Conservation (phyloP, 176 grass and related monocot species). For the Triticum urartu region DNA sequence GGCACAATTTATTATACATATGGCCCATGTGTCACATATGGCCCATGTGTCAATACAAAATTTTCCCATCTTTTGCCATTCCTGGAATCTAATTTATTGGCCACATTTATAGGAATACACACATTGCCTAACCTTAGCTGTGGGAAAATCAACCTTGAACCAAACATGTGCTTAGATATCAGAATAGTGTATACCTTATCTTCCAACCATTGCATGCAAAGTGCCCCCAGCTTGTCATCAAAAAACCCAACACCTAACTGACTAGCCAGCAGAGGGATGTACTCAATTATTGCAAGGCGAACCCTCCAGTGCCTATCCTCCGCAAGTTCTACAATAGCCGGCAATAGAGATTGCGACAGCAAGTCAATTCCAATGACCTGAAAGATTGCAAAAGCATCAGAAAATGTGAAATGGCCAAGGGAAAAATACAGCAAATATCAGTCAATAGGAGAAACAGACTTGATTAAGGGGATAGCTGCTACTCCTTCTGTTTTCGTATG, state of each 20-base stretch:
- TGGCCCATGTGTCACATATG: neutral
- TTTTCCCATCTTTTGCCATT: neutral
- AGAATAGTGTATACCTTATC: conserved; percentile 70
- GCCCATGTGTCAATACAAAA: neutral
- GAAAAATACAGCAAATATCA: neutral
- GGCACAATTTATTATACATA: neutral
- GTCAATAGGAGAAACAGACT: neutral
- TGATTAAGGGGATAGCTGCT: neutral
- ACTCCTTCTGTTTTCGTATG: neutral
- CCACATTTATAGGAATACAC: neutral
- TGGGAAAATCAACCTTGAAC: neutral
- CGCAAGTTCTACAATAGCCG: conserved; percentile 92
- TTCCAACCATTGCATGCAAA: conserved; percentile 99
- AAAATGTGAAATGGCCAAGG: neutral
- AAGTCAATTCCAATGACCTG: conserved; percentile 97
- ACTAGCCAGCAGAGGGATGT: conserved; percentile 87
- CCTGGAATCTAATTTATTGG: neutral
- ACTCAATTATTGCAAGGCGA: conserved; percentile 95
- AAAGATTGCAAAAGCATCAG: conserved; percentile 9
- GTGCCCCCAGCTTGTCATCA: conserved; percentile 85
- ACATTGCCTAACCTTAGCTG: neutral
- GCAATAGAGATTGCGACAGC: conserved; percentile 86
- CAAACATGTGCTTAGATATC: neutral
- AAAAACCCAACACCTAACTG: conserved; percentile 94
- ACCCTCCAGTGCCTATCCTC: conserved; percentile 98